phyloP scores from a whole-genome alignment of 495 filamentous ascomycete genomes.

The Venustampulla echinocandica region DNA sequence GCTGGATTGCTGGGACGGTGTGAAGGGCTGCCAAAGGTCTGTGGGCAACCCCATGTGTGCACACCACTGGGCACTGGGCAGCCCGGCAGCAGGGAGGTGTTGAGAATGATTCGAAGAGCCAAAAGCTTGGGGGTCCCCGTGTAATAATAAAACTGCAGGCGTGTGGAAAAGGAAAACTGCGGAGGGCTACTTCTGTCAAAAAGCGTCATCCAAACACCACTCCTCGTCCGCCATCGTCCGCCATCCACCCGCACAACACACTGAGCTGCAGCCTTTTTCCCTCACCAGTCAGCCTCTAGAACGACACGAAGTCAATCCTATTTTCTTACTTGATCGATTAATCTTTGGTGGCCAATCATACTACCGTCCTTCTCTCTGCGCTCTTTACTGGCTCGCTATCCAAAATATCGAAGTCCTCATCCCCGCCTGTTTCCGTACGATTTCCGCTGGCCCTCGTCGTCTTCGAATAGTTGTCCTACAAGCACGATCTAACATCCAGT shows the following conservation, averaged over 20 bases:
- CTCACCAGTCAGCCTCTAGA: conserved; percentile 14
- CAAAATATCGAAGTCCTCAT: neutral
- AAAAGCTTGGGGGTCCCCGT: conserved; percentile 16
- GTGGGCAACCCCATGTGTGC: too few species aligned
- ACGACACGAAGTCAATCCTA: neutral
- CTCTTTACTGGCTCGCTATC: conserved; percentile 17
- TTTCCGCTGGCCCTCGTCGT: neutral
- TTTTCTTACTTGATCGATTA: conserved; percentile 12
- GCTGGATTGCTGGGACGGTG: too few species aligned
- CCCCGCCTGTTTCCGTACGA: conserved; percentile 19
- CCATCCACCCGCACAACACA: conserved; percentile 1
- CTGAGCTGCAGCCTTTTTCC: conserved; percentile 8
- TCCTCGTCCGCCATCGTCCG: conserved; percentile 13
- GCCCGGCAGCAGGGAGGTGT: conserved; percentile 10
- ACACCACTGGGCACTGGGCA: too few species aligned
- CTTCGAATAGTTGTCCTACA: conserved; percentile 8
- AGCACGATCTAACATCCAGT: conserved; percentile 17
- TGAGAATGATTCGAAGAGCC: conserved; percentile 7
- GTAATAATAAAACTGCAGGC: conserved; percentile 10
- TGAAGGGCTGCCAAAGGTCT: conserved; percentile 11
- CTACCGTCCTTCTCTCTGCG: neutral
- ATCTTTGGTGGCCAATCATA: conserved; percentile 14
- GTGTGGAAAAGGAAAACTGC: conserved; percentile 5
- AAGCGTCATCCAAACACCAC: conserved; percentile 15
- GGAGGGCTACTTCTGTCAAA: too few species aligned